phyloP scores from a whole-genome alignment of 2,329 filamentous ascomycete genomes.

The Seiridium cupressi region DNA sequence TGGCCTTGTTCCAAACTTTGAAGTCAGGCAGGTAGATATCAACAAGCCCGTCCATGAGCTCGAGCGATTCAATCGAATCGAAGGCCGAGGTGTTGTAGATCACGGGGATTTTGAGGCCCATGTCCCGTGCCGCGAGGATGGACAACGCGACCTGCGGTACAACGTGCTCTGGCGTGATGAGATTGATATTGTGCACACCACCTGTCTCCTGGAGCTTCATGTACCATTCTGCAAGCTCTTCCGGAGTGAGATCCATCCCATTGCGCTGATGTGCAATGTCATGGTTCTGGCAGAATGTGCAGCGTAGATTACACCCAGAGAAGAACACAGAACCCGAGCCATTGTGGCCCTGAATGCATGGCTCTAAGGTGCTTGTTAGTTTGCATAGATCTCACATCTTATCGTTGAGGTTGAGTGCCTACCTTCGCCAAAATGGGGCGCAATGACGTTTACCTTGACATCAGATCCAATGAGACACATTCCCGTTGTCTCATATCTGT shows the following conservation, averaged over 20 bases:
- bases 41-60: slow-evolving; percentile 73
- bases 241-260: slow-evolving; percentile 74
- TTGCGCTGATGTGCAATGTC: slow-evolving; percentile 82
- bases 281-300: slow-evolving; percentile 78
- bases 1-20: slow-evolving; percentile 71
- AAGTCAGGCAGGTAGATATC: slow-evolving; percentile 90
- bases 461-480: slow-evolving; percentile 75
- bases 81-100: slow-evolving; percentile 85
- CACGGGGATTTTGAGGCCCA: slow-evolving; percentile 70
- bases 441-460: slow-evolving; percentile 80
- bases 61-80: slow-evolving; percentile 70
- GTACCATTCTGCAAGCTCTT: slow-evolving; percentile 79
- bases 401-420: slow-evolving; percentile 13
- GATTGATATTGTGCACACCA: slow-evolving; percentile 86
- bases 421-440: slow-evolving; percentile 81
- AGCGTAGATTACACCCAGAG: slow-evolving; percentile 70
- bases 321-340: slow-evolving; percentile 82
- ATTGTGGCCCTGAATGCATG: slow-evolving; percentile 79
- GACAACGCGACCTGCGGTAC: slow-evolving; percentile 79
- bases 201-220: slow-evolving; percentile 78
- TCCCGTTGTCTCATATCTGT: slow-evolving; percentile 77
- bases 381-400: too few relatives aligned
- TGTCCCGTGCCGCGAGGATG: slow-evolving; percentile 69
- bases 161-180: slow-evolving; percentile 83
- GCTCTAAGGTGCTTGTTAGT: slow-evolving; percentile 45